Evolutionary conservation across 1,284 basidiomycete genomes (phyloP).

Genomic region (Cerrena zonata): DNA sequence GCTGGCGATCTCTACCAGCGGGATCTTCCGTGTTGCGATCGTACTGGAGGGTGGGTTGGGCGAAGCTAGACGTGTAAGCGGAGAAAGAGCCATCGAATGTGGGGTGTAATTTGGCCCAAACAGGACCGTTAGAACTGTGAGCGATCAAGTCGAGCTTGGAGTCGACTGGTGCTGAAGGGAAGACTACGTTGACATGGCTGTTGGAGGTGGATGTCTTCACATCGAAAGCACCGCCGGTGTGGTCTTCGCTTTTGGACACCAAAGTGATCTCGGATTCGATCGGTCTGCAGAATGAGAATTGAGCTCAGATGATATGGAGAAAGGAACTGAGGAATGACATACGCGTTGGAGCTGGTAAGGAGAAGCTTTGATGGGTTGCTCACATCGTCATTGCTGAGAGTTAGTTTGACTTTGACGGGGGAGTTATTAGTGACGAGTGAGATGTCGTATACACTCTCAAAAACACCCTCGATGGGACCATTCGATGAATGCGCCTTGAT

Average conservation of each 20-base stretch:
- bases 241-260: conserved; percentile 19
- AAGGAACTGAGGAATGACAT: conserved; percentile 9
- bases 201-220: conserved; percentile 23
- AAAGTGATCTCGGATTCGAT: conserved; percentile 28
- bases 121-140: conserved; percentile 28
- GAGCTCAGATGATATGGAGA: background rate
- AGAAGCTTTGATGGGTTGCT: conserved; percentile 17
- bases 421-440: conserved; percentile 33
- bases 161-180: conserved; percentile 33
- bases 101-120: conserved; percentile 29
- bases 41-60: conserved; percentile 20
- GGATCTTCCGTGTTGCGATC: conserved; percentile 32
- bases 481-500: background rate
- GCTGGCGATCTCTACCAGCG: conserved; percentile 30
- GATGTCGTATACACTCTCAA: conserved; percentile 21
- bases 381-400: conserved; percentile 26
- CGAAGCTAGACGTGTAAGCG: conserved; percentile 23
- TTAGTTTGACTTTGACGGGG: conserved; percentile 31
- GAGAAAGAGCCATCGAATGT: conserved; percentile 42
- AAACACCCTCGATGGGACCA: background rate
- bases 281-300: conserved; percentile 18
- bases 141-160: conserved; percentile 32
- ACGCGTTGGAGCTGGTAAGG: conserved; percentile 36
- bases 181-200: conserved; percentile 27
- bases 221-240: conserved; percentile 27